Evolutionary conservation across 2,329 filamentous ascomycete species (phyloP), one percentile per base, ranked within the genome.

Genomic region (Alternaria sp.): DNA sequence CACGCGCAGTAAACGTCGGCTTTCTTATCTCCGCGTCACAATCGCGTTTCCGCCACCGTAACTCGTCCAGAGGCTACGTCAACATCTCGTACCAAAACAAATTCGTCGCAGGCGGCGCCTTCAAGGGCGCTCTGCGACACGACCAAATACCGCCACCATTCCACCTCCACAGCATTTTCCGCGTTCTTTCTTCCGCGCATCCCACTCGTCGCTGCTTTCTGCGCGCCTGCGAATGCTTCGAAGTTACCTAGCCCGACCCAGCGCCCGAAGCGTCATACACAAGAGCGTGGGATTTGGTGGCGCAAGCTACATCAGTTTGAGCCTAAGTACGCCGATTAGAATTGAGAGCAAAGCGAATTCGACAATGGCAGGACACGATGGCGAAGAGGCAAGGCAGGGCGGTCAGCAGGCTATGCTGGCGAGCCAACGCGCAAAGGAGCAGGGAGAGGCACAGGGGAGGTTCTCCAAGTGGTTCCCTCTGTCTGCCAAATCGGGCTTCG

Each of bases 401-500:
- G 74, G 72, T 30, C 84, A 84, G 67, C 81, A 84, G 69, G 79
- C 81, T 27, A 78, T 82, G 63, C 74, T 84, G 50, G 83, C 84
- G 34, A 83, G 83, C 28, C 81, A 84, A 70, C 78, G 82, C 62
- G 77, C 76, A 36, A 80, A 79, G 59, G 76, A 80, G 60, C 73
- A 75, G 54, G 74, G 71, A 6, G 73, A 78, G 54, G 69, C 55
- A 12, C 74, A 76, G 64, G 70, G 79, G 12, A 40, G 74, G 12
- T 67, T 75, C 28, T 65, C 69, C 5, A 69, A 80, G 34, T 89
- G 86, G 78, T 98, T 99, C 68, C 94, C 95, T 2, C 81, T 98
- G 22, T 90, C 93, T 51, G 97, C 97, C 81, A 95, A 94, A 74
- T 93, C 97, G 60, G 94, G 92, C 16, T 92, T 93, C 65, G 54